A percentile compares a stretch with the other conserved stretches of the same genome.
Evolutionary conservation across 2,329 filamentous ascomycete genomes (phyloP).

Genomic region (Achaetomium macrosporum): DNA sequence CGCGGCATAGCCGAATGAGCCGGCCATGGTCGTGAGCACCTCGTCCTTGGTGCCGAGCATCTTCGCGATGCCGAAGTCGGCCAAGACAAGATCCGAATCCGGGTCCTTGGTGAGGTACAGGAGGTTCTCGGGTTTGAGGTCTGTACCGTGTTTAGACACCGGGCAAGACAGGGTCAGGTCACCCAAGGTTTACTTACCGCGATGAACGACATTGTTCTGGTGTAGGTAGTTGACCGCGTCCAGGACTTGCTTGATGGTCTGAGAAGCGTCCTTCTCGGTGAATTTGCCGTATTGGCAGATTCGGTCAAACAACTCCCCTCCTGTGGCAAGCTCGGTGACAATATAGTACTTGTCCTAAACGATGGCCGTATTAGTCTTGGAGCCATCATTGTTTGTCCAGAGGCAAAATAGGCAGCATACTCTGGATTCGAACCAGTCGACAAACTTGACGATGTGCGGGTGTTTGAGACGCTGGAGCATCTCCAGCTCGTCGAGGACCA

Average conservation of each 20-base stretch:
- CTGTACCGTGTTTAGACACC: slow-evolving; percentile 39
- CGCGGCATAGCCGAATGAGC: slow-evolving; percentile 95
- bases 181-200: slow-evolving; percentile 55
- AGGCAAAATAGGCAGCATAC: slow-evolving; percentile 46
- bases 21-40: slow-evolving; percentile 95
- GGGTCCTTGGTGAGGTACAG: slow-evolving; percentile 77
- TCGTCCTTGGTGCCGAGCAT: slow-evolving; percentile 89
- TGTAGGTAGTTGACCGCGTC: slow-evolving; percentile 93
- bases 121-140: slow-evolving; percentile 96
- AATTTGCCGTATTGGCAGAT: slow-evolving; percentile 98
- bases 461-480: slow-evolving; percentile 90
- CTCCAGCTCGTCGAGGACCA: slow-evolving; percentile 96
- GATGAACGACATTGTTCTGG: slow-evolving; percentile 88
- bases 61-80: slow-evolving; percentile 98
- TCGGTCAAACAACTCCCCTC: slow-evolving; percentile 93
- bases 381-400: background rate
- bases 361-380: background rate
- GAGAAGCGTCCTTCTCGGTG: slow-evolving; percentile 94
- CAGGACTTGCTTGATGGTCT: slow-evolving; percentile 91
- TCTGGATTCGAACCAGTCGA: slow-evolving; percentile 98
- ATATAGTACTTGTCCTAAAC: slow-evolving; percentile 97
- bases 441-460: slow-evolving; percentile 92
- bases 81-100: slow-evolving; percentile 82
- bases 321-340: slow-evolving; percentile 90
- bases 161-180: background rate